Base-by-base conservation (phyloP, 2,329 filamentous ascomycete genomes). In the Diatrype stigma region DNA sequence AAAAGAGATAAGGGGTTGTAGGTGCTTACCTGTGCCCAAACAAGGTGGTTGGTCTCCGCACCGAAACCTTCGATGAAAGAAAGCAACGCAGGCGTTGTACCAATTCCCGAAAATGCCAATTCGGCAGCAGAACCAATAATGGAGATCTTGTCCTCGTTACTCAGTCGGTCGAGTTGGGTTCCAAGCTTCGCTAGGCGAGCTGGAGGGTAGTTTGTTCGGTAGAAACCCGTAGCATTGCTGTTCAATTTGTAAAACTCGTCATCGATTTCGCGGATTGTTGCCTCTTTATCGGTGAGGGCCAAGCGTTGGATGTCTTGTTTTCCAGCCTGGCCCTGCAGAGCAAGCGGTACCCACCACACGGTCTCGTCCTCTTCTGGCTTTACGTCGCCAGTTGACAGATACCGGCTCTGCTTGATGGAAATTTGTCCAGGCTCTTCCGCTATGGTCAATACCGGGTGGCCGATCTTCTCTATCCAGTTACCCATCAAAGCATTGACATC, bases 391-490 rank as follows among this genome's bases (percentile, higher is more conserved):
- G 90, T 91, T 19, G 89, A 90, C 21, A 99, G 78, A 80, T 96
- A 99, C 51, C 94, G 87, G 47, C 84, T 87, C 70, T 99, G 94
- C 66, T 86, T 86, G 54, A 97, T 74, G 42, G 82, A 84, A 62
- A 97, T 87, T 67, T 93, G 86, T 16, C 88, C 87, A 51, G 86
- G 82, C 67, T 93, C 85, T 71, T 97, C 94, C 21, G 86, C 80
- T 16, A 97, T 82, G 2, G 89, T 95, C 19, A 99, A 73, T 14
- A 97, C 85, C 0, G 94, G 94, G 71, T 96, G 96, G 2, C 94
- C 94, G 59, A 97, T 95, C 73, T 93, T 94, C 61, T 87, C 85
- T 65, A 97, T 96, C 94, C 94, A 99, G 17, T 88, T 85, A 58
- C 90, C 79, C 92, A 99, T 99, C 65, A 97, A 87, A 46, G 78